Base-by-base conservation (phyloP, 192 early-diverging fungal genomes). In the Backusella psychrophila region DNA sequence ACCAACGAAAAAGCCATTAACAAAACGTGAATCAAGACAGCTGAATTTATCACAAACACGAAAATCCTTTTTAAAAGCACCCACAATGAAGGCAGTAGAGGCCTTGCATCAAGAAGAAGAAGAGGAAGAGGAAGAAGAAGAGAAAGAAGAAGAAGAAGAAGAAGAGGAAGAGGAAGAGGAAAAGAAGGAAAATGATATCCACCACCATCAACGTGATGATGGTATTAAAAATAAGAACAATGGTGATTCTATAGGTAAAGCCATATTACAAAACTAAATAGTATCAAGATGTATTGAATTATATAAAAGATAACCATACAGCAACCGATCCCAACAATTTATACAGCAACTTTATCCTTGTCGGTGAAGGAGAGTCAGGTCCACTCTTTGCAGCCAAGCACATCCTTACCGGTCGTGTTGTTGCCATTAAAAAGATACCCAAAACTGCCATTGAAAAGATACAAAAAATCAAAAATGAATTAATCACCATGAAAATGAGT, bases 311-410 rank as follows among this genome's bases (percentile, higher is more conserved):
- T 41, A 49, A 71, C 78, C 93, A 91, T 74, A 94, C 94, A 31
- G 87, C 87, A 38, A 88, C 80, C 29, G 93, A 97, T 83, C 95
- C 96, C 21, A 89, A 85, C 66, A 79, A 83, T 26, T 77, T 94
- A 29, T 98, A 96, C 81, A 82, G 82, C 56, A 92, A 96, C 81
- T 87, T 96, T 73, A 89, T 92, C 70, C 91, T 94, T 85, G 96
- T 98, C 80, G 96, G 95, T 6, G 94, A 98, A 85, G 96, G 96
- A 11, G 96, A 96, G 42, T 98, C 96, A 59, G 96, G 96, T 7
- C 89, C 91, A 23, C 92, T 98, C 70, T 96, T 89, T 78, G 92
- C 93, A 0, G 95, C 96, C 26, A 89, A 91, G 68, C 90, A 92
- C 70, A 85, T 85, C 5, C 71, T 41, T 1, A 77, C 82, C 0